Percentiles rank a stretch among this genome's conserved stretches.
Conservation (phyloP, 1,139 yeast species). For the Nakaseomyces bracarensis region DNA sequence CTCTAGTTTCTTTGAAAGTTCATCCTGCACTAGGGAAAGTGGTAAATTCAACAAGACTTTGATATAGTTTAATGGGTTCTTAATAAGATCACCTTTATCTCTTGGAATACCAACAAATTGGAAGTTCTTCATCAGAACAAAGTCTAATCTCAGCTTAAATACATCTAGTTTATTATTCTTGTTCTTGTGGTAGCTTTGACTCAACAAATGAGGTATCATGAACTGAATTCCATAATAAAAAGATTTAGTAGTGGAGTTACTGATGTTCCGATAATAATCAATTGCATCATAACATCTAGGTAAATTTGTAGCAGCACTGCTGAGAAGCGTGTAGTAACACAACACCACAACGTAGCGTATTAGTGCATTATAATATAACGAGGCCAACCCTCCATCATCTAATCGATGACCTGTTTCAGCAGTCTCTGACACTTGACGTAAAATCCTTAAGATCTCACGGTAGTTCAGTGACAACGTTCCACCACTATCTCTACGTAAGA, state of each 20-base stretch:
- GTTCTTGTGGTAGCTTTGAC: slow-evolving; percentile 4
- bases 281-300: slow-evolving; percentile 17
- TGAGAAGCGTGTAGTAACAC: slow-evolving; percentile 20
- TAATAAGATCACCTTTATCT: slow-evolving; percentile 10
- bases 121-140: slow-evolving; percentile 11
- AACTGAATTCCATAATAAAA: slow-evolving; percentile 33
- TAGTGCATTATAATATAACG: slow-evolving; percentile 8
- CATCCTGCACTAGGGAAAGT: slow-evolving; percentile 12
- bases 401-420: too few species aligned
- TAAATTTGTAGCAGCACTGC: slow-evolving; percentile 14
- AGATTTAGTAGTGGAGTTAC: slow-evolving; percentile 27
- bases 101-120: slow-evolving; percentile 18
- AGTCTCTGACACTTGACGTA: not conserved
- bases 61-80: not conserved
- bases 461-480: not conserved
- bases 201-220: slow-evolving; percentile 20
- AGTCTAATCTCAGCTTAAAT: slow-evolving; percentile 5
- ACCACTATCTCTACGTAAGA: not conserved
- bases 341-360: slow-evolving; percentile 14
- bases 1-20: slow-evolving; percentile 14
- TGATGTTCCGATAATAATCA: slow-evolving; percentile 17
- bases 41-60: slow-evolving; percentile 1
- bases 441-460: slow-evolving; percentile 2
- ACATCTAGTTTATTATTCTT: slow-evolving; percentile 2
- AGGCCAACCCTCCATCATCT: not conserved